Percentiles rank a stretch among this genome's conserved stretches.
These are phyloP conservation scores for Boletus speciosus DNA, from an alignment of 768 basidiomycete genomes.

Conservation along the genomic window DNA sequence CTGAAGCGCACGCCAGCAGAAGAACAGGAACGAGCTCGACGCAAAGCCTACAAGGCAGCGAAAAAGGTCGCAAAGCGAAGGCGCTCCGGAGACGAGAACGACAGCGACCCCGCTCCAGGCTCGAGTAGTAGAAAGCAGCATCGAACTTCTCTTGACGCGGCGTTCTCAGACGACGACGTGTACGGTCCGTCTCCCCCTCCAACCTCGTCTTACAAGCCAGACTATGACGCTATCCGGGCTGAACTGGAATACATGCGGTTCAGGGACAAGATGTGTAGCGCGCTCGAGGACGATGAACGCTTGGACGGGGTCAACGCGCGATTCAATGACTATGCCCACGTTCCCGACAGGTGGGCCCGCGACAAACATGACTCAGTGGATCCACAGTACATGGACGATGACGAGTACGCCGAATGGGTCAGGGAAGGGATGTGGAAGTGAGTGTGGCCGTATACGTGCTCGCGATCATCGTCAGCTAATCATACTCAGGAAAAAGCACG, in stretches of 20 bases:
- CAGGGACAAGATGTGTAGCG: conserved; percentile 68
- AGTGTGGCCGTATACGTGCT: conserved; percentile 20
- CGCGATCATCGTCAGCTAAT: conserved; percentile 1
- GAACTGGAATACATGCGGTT: conserved; percentile 65
- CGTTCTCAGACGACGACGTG: not conserved
- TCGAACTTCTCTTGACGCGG: not conserved
- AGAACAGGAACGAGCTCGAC: conserved; percentile 41
- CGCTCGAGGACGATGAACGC: conserved; percentile 69
- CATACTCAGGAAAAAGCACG: conserved; percentile 57
- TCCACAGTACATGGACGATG: conserved; percentile 65
- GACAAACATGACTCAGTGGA: conserved; percentile 43
- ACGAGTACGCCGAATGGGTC: conserved; percentile 87
- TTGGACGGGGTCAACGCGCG: conserved; percentile 59
- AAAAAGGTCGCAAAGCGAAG: conserved; percentile 44
- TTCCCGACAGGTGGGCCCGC: conserved; percentile 64
- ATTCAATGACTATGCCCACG: conserved; percentile 65
- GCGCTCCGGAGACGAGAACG: conserved; percentile 18
- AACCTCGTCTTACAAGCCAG: conserved; percentile 31
- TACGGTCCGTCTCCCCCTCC: conserved; percentile 28
- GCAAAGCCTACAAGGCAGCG: conserved; percentile 47
- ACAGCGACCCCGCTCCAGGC: not conserved
- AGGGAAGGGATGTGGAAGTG: conserved; percentile 82
- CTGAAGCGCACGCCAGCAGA: conserved; percentile 66
- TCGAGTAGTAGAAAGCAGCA: conserved; percentile 3
- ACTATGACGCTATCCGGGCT: conserved; percentile 47